Percentiles rank a stretch among this genome's conserved stretches.
Evolutionary conservation across 495 filamentous ascomycete genomes (phyloP).

Genomic region (Cenococcum geophilum): DNA sequence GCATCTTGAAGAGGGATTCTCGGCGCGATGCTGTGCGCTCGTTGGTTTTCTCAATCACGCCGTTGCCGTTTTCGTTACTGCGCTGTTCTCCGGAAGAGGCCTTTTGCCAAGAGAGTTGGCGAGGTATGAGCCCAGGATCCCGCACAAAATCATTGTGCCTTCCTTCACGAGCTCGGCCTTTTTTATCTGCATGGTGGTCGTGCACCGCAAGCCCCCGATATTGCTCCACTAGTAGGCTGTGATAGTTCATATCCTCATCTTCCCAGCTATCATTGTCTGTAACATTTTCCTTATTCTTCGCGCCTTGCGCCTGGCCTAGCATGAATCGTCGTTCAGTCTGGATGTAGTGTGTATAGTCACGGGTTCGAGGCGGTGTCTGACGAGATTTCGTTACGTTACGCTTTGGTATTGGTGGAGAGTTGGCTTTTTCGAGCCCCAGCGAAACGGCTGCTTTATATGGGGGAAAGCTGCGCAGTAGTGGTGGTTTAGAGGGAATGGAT

Average conservation of each 20-base stretch:
- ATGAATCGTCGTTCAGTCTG: constrained; percentile 7
- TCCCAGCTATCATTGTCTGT: constrained; percentile 21
- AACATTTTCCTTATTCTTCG: constrained; percentile 7
- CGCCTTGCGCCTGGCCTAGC: neutral
- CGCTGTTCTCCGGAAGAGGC: neutral
- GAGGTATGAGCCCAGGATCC: constrained; percentile 4
- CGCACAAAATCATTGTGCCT: neutral
- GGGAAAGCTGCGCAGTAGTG: no score
- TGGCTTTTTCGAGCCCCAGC: neutral
- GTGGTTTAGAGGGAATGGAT: no score
- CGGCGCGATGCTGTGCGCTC: neutral
- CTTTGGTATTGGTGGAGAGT: neutral
- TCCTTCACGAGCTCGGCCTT: neutral
- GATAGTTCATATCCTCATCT: constrained; percentile 24
- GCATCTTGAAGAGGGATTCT: neutral
- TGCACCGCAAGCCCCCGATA: constrained; percentile 21
- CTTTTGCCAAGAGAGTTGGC: constrained; percentile 12
- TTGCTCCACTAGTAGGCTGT: constrained; percentile 23
- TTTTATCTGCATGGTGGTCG: neutral
- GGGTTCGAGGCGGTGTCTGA: neutral
- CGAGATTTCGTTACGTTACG: neutral
- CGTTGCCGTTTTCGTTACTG: neutral
- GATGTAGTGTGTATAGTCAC: neutral
- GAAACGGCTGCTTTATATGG: no score
- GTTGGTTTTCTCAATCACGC: neutral